These are phyloP conservation scores for Yarrowia hollandica DNA, from an alignment of 805 yeast species.

Conservation along the genomic window DNA sequence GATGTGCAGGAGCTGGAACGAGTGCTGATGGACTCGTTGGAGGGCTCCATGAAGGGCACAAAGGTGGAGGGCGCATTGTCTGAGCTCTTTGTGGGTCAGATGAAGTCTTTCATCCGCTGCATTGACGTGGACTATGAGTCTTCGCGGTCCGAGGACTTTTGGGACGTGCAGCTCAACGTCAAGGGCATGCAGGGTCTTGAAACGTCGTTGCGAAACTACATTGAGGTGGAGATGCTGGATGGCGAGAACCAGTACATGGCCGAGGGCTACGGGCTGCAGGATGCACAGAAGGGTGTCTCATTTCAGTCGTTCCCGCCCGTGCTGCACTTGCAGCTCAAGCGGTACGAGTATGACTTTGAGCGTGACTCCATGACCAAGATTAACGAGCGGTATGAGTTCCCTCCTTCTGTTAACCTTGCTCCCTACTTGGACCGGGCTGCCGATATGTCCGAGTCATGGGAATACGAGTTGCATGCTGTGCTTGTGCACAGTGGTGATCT, in stretches of 20 bases:
- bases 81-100: conserved; percentile 90
- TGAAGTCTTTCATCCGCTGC: conserved; percentile 93
- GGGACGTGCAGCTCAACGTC: conserved; percentile 97
- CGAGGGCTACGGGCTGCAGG: conserved; percentile 84
- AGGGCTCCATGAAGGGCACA: conserved; percentile 87
- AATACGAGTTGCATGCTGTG: conserved; percentile 86
- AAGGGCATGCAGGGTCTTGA: conserved; percentile 71
- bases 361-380: conserved; percentile 85
- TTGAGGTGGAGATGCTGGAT: conserved; percentile 81
- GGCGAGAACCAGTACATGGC: conserved; percentile 98
- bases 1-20: conserved; percentile 97
- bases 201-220: conserved; percentile 80
- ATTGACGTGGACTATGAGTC: conserved; percentile 91
- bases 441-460: conserved; percentile 58
- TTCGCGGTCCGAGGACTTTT: conserved; percentile 86
- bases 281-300: conserved; percentile 94
- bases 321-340: conserved; percentile 84
- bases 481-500: conserved; percentile 95
- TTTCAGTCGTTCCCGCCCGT: conserved; percentile 91
- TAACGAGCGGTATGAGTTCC: conserved; percentile 89
- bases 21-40: conserved; percentile 91
- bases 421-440: conserved; percentile 69
- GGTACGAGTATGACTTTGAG: conserved; percentile 92
- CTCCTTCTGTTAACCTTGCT: conserved; percentile 73
- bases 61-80: conserved; percentile 70